phyloP scores from a whole-genome alignment of 208 protist species.

The Trypanosomatidae sp. region DNA sequence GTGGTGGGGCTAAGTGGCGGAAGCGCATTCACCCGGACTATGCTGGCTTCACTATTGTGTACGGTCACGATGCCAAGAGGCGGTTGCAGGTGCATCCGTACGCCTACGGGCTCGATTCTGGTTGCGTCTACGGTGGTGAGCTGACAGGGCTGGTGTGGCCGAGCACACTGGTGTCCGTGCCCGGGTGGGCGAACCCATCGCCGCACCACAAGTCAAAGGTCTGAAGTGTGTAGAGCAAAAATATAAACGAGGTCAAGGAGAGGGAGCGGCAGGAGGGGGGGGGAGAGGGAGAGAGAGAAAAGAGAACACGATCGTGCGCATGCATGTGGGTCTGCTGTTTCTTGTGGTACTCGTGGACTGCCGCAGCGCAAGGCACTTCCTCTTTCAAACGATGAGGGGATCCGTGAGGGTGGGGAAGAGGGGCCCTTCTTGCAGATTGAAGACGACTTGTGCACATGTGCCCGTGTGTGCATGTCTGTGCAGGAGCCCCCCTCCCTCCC shows the following conservation, averaged over 20 bases:
- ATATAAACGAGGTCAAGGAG: background rate
- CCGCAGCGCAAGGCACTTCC: background rate
- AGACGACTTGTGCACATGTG: background rate
- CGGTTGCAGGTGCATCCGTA: constrained; percentile 59
- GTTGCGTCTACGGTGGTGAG: constrained; percentile 64
- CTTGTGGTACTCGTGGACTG: background rate
- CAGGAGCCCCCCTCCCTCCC: background rate
- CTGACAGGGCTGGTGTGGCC: constrained; percentile 67
- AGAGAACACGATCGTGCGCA: background rate
- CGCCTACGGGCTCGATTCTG: constrained; percentile 74
- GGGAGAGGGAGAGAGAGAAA: background rate
- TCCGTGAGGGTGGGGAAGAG: background rate
- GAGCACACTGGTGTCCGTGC: constrained; percentile 46
- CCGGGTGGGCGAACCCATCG: constrained; percentile 25
- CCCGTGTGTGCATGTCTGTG: background rate
- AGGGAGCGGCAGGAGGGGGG: background rate
- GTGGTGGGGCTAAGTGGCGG: constrained; percentile 9
- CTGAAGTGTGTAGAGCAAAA: background rate
- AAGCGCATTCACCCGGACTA: constrained; percentile 18
- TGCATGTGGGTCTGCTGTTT: background rate
- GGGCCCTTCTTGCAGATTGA: background rate
- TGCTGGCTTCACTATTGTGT: constrained; percentile 36
- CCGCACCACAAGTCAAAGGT: constrained; percentile 23
- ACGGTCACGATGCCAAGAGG: constrained; percentile 80
- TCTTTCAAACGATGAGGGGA: background rate